A percentile compares a stretch with the other conserved stretches of the same genome.
Conservation (phyloP, 768 basidiomycete species). For the Leucocoprinus sp. region DNA sequence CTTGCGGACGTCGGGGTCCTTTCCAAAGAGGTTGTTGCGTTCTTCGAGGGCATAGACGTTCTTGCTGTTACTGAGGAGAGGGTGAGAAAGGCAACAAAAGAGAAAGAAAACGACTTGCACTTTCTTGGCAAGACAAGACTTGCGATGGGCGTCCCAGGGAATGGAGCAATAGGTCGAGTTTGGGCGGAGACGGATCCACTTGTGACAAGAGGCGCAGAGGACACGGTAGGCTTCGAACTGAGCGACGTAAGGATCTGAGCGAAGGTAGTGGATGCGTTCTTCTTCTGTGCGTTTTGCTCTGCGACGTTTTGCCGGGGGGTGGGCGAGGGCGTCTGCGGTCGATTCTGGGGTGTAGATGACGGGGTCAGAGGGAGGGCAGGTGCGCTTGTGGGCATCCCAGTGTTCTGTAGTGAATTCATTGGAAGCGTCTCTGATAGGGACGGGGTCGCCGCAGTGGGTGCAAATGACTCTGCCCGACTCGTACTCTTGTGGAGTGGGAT, state of each 20-base stretch:
- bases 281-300: slow-evolving; percentile 73
- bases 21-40: slow-evolving; percentile 46
- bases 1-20: slow-evolving; percentile 66
- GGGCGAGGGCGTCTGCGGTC: slow-evolving; percentile 31
- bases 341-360: slow-evolving; percentile 37
- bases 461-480: slow-evolving; percentile 59
- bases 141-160: slow-evolving; percentile 81
- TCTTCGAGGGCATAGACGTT: slow-evolving; percentile 55
- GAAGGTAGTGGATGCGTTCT: slow-evolving; percentile 64
- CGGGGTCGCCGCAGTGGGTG: slow-evolving; percentile 49
- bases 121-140: slow-evolving; percentile 75
- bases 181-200: slow-evolving; percentile 79
- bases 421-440: slow-evolving; percentile 63
- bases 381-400: slow-evolving; percentile 58
- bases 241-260: slow-evolving; percentile 69
- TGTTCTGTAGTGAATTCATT: slow-evolving; percentile 59
- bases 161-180: slow-evolving; percentile 87
- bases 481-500: slow-evolving; percentile 36
- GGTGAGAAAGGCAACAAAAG: slow-evolving; percentile 10
- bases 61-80: slow-evolving; percentile 30
- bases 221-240: slow-evolving; percentile 76
- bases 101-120: slow-evolving; percentile 35
- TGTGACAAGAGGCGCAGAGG: slow-evolving; percentile 72
- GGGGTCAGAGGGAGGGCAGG: slow-evolving; percentile 12
- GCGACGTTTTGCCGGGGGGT: slow-evolving; percentile 53